phyloP scores from a whole-genome alignment of 768 basidiomycete species.

The Amanita phalloides region DNA sequence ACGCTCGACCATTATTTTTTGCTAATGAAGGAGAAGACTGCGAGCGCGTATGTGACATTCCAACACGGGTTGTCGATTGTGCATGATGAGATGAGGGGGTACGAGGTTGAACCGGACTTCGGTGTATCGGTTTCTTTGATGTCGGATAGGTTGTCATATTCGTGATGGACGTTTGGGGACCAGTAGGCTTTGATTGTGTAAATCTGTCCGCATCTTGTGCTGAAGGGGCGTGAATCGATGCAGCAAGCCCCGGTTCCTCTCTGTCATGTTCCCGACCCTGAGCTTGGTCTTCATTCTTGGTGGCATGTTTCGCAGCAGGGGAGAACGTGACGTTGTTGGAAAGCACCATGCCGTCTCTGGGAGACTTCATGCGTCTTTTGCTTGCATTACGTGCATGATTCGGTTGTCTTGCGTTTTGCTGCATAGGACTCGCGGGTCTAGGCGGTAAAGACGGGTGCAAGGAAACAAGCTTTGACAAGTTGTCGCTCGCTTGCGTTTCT shows the following conservation, averaged over 20 bases:
- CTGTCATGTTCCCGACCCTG: not conserved
- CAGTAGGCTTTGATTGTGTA: slow-evolving; percentile 40
- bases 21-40: slow-evolving; percentile 54
- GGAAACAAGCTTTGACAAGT: slow-evolving; percentile 4
- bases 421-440: slow-evolving; percentile 4
- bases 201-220: slow-evolving; percentile 6
- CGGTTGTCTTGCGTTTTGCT: slow-evolving; percentile 6
- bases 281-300: not conserved
- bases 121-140: slow-evolving; percentile 17
- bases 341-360: not conserved
- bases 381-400: slow-evolving; percentile 10
- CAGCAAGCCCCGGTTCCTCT: slow-evolving; percentile 5
- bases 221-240: slow-evolving; percentile 10
- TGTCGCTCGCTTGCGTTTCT: not conserved
- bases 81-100: slow-evolving; percentile 29
- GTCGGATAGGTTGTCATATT: slow-evolving; percentile 16
- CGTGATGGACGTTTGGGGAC: slow-evolving; percentile 32
- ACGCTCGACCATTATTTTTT: slow-evolving; percentile 23
- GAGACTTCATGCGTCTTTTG: slow-evolving; percentile 13
- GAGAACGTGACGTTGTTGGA: not conserved
- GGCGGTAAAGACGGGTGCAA: slow-evolving; percentile 12
- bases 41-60: slow-evolving; percentile 40
- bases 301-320: not conserved
- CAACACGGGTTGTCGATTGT: slow-evolving; percentile 32
- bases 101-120: slow-evolving; percentile 34